Conservation (phyloP, 495 filamentous ascomycete species). For the Amniculicola lignicola region DNA sequence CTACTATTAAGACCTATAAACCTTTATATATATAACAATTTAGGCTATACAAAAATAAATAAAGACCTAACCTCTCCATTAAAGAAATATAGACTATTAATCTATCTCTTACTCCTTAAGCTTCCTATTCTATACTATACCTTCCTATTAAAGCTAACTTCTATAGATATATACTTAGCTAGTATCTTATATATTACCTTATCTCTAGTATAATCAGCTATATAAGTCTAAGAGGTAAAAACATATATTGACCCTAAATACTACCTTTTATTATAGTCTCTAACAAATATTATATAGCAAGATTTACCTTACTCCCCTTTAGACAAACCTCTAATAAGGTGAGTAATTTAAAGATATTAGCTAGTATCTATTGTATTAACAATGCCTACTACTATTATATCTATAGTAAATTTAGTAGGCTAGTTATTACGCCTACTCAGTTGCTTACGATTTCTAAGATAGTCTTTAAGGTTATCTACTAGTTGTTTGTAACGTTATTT, state of each 20-base stretch:
- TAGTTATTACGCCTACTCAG: not conserved
- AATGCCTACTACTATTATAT: not conserved
- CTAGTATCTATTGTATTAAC: not conserved
- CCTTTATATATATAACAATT: not conserved
- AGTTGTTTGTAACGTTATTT: not conserved
- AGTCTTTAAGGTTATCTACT: not conserved
- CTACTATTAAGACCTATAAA: too few species aligned
- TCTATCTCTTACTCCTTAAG: not conserved
- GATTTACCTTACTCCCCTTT: too few species aligned
- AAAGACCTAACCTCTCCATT: not conserved
- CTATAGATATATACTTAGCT: constrained; percentile 5
- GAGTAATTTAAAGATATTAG: not conserved
- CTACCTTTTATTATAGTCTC: not conserved
- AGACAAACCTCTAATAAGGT: not conserved
- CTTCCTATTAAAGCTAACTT: not conserved
- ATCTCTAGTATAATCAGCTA: not conserved
- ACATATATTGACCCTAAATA: not conserved
- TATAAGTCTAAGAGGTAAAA: not conserved
- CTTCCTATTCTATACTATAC: not conserved
- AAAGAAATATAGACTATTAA: constrained; percentile 4
- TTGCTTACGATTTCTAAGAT: not conserved
- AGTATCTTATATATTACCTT: not conserved
- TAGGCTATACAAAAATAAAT: constrained; percentile 2
- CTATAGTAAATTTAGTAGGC: not conserved
- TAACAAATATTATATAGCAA: not conserved